Evolutionary conservation across 345 rosid species (phyloP), one percentile per base, ranked within the genome.

Genomic region (Aegle marmelos): DNA sequence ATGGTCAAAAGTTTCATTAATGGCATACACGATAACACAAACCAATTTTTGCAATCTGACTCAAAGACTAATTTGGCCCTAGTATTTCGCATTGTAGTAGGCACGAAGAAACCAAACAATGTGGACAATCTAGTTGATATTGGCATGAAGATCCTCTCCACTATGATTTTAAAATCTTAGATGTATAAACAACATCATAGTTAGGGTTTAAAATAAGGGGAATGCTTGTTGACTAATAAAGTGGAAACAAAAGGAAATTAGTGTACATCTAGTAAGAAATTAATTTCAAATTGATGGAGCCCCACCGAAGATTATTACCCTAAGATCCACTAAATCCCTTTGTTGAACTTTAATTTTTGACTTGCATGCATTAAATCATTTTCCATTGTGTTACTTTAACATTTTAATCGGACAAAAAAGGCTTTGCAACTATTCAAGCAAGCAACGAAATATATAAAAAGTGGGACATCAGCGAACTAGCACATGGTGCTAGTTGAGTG

Each of bases 181-280:
- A 17, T 48, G 50, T 69, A 27, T 27, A 53, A 48, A 53, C 34
- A 28, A 48, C 74, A 79, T 83, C 78, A 79, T 65, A 71, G 73
- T 69, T 73, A 75, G 78, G 75, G 63, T 79, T 75, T 75, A 70
- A 75, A 70, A 78, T 70, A 58, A 48, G 53, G 3, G 3, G 50
- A 78, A 74, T 71, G 68, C 22, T n/a, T 30, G 58, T 78, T 61
- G 80, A 80, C 78, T 78, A 70, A 73, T 31, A 37, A 22, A 45
- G 57, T 17, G 22, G 57, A 53, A 53, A 53, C 57, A 79, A 61
- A 78, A 67, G 65, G 65, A 72, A 64, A 63, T 60, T 64, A 79
- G 87, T 85, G 88, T 67, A 77, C 75, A 83, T 80, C 88, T 88
- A 88, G 86, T 79, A 80, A 80, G 79, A 84, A 84, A 83, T 53